Conservation (phyloP, 805 yeast genomes). For the Metschnikowia reukaufii region DNA sequence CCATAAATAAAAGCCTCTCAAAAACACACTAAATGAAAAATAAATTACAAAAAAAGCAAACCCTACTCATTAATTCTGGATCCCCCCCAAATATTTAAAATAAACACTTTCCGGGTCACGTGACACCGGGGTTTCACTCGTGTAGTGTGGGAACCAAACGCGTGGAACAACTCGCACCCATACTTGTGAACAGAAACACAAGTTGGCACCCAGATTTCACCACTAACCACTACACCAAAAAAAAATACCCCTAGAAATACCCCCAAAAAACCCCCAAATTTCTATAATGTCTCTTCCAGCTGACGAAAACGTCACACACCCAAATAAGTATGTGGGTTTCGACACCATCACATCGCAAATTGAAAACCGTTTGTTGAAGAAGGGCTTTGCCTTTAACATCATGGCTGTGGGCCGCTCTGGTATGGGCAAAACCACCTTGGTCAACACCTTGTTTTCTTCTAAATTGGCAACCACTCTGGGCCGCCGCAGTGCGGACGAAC, state of each 20-base stretch:
- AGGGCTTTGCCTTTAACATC: conserved; percentile 91
- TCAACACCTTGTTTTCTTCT: conserved; percentile 87
- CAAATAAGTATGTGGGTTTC: conserved; percentile 87
- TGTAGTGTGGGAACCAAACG: conserved; percentile 10
- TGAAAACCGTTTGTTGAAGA: conserved; percentile 84
- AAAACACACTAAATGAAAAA: too few relatives aligned
- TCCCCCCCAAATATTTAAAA: too few relatives aligned
- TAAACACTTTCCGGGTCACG: too few relatives aligned
- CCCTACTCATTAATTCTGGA: too few relatives aligned
- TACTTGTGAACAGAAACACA: conserved; percentile 5
- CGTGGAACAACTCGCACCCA: neutral
- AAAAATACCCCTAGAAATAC: neutral
- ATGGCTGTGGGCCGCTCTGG: conserved; percentile 94
- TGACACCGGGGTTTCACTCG: neutral
- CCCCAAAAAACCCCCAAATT: neutral
- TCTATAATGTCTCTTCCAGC: conserved; percentile 18
- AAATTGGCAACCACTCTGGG: conserved; percentile 75
- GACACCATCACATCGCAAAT: conserved; percentile 96
- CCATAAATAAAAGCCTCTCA: too few relatives aligned
- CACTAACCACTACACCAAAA: neutral
- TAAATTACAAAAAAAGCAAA: too few relatives aligned
- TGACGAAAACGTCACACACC: conserved; percentile 40
- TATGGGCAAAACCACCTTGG: conserved; percentile 87
- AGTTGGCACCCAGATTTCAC: neutral
- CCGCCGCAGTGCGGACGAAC: conserved; percentile 63